Evolutionary conservation across 345 rosid genomes (phyloP).

Genomic region (Abelmoschus esculentus): DNA sequence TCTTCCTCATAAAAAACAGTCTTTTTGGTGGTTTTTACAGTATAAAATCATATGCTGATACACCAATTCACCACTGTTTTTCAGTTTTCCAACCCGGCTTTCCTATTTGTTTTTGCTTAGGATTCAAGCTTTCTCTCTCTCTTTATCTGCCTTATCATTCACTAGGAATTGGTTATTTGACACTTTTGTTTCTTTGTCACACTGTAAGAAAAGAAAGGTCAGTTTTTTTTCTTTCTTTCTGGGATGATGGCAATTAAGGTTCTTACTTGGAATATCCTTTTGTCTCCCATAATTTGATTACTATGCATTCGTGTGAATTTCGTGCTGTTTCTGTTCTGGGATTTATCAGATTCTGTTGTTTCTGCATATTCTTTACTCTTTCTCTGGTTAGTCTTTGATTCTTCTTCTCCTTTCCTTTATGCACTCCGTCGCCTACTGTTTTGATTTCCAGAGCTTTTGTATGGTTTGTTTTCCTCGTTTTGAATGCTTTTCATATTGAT

Average conservation of each 20-base stretch:
- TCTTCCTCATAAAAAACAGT: not conserved
- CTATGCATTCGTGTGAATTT: conserved; percentile 22
- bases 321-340: conserved; percentile 30
- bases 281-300: conserved; percentile 12
- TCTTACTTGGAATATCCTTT: conserved; percentile 15
- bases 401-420: not conserved
- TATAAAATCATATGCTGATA: not conserved
- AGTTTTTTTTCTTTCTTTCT: conserved; percentile 8
- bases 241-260: conserved; percentile 19
- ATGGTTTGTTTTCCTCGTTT: no score
- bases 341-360: conserved; percentile 29
- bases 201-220: not conserved
- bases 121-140: conserved; percentile 22
- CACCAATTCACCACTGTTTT: not conserved
- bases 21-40: conserved; percentile 6
- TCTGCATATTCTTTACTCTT: conserved; percentile 30
- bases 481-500: not conserved
- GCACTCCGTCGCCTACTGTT: not conserved
- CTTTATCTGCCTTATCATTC: not conserved
- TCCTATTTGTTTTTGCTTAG: conserved; percentile 12
- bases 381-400: conserved; percentile 21
- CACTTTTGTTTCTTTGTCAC: not conserved
- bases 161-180: not conserved
- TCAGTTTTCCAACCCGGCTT: not conserved
- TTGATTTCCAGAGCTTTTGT: not conserved